Evolutionary conservation across 2,329 filamentous ascomycete species (phyloP).

Genomic region (Xylaria sp.): DNA sequence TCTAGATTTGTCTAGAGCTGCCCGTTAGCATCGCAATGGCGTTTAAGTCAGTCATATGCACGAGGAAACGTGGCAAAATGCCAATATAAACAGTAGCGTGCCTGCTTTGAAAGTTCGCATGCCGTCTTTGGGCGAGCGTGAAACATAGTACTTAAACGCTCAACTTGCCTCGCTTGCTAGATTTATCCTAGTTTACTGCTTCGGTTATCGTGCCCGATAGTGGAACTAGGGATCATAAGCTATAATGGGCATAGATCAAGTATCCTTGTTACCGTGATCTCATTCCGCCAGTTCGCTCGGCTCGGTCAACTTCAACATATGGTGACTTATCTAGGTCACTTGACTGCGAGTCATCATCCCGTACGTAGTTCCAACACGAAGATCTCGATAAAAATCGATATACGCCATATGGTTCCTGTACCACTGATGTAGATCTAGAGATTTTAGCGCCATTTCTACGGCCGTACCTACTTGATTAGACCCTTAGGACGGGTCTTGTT

Average conservation of each 20-base stretch:
- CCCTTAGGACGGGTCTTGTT: not conserved
- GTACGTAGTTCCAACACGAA: not conserved
- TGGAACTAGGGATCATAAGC: not conserved
- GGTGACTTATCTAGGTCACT: not conserved
- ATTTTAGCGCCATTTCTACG: conserved; percentile 7
- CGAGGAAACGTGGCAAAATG: conserved; percentile 9
- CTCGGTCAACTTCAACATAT: no score
- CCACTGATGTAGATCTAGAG: not conserved
- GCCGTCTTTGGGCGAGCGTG: not conserved
- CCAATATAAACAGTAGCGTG: not conserved
- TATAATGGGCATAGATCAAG: not conserved
- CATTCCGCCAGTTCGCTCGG: not conserved
- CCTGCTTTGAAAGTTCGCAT: conserved; percentile 10
- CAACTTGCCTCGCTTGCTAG: not conserved
- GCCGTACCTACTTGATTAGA: not conserved
- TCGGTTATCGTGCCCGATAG: conserved; percentile 2
- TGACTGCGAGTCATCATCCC: conserved; percentile 3
- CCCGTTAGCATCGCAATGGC: not conserved
- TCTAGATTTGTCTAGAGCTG: not conserved
- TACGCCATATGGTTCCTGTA: not conserved
- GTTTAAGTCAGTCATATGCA: conserved; percentile 1
- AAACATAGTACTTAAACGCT: conserved; percentile 3
- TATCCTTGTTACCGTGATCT: not conserved
- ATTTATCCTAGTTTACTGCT: not conserved
- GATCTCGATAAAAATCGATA: not conserved